Evolutionary conservation across 257 asterid species (phyloP).

Genomic region (Penstemon barbatus): DNA sequence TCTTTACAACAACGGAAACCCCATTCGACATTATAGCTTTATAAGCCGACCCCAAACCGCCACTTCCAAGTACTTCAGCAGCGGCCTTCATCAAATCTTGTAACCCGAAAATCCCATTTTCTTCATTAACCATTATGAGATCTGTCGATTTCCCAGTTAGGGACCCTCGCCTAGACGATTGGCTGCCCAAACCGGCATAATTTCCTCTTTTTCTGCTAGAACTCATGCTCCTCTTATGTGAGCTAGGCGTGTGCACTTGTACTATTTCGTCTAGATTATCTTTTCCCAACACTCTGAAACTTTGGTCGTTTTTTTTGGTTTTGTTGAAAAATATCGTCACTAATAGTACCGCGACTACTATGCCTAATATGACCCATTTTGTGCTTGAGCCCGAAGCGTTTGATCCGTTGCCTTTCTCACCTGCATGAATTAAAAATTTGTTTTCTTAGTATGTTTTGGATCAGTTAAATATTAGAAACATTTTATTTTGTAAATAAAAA

Average conservation of each 20-base stretch:
- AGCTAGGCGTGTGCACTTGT: constrained; percentile 43
- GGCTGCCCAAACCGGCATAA: constrained; percentile 24
- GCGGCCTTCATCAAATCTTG: constrained; percentile 96
- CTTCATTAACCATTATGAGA: constrained; percentile 68
- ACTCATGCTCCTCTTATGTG: constrained; percentile 34
- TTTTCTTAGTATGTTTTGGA: no score
- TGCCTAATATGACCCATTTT: constrained; percentile 57
- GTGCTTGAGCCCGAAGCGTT: constrained; percentile 31
- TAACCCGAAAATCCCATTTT: constrained; percentile 64
- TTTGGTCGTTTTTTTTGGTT: constrained; percentile 44
- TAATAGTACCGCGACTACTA: constrained; percentile 55
- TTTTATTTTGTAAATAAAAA: no score
- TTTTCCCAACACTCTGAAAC: constrained; percentile 40
- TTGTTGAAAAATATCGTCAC: constrained; percentile 49
- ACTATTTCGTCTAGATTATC: constrained; percentile 53
- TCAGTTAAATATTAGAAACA: no score
- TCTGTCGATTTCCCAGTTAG: constrained; percentile 40
- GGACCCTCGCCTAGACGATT: constrained; percentile 40
- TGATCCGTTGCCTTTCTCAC: neutral
- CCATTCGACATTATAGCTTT: constrained; percentile 74
- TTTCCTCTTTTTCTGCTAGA: constrained; percentile 37
- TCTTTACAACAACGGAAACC: constrained; percentile 78
- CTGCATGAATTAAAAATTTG: neutral
- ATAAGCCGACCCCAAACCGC: constrained; percentile 83
- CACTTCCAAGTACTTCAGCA: constrained; percentile 90